phyloP scores from a whole-genome alignment of 2,329 filamentous ascomycete genomes.

The Arthrobotrys entomopaga region DNA sequence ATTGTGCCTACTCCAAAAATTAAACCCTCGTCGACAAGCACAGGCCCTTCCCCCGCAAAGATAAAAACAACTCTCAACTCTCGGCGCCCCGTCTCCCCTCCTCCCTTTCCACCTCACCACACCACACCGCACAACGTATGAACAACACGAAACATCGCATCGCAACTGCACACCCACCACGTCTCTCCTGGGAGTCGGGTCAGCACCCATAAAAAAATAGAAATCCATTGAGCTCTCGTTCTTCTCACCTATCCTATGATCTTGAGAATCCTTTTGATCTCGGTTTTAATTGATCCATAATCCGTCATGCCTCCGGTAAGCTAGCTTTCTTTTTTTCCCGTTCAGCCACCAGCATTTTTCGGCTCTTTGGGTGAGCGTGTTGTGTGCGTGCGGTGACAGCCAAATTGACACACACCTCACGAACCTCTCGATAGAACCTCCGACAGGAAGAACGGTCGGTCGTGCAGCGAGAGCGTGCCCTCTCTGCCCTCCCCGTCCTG shows the following conservation, averaged over 20 bases:
- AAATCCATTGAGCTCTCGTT: too few relatives aligned
- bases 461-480: slow-evolving; percentile 18
- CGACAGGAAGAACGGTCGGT: not conserved
- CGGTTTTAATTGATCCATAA: not conserved
- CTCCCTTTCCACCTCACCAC: not conserved
- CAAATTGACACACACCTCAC: slow-evolving; percentile 30
- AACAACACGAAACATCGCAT: too few relatives aligned
- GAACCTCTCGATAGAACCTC: slow-evolving; percentile 12
- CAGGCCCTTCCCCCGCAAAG: too few relatives aligned
- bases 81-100: not conserved
- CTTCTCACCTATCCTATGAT: too few relatives aligned
- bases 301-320: slow-evolving; percentile 7
- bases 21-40: too few relatives aligned
- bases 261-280: not conserved
- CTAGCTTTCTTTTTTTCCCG: too few relatives aligned
- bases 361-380: not conserved
- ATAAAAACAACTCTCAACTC: too few relatives aligned
- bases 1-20: too few relatives aligned
- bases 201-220: too few relatives aligned
- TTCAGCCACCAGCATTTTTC: slow-evolving; percentile 6
- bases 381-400: slow-evolving; percentile 13
- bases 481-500: not conserved
- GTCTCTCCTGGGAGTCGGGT: too few relatives aligned
- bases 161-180: too few relatives aligned
- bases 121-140: too few relatives aligned